Percentiles rank a stretch among this genome's conserved stretches.
phyloP scores from a whole-genome alignment of 257 asterid species.

The Paraleonurus japonicus region DNA sequence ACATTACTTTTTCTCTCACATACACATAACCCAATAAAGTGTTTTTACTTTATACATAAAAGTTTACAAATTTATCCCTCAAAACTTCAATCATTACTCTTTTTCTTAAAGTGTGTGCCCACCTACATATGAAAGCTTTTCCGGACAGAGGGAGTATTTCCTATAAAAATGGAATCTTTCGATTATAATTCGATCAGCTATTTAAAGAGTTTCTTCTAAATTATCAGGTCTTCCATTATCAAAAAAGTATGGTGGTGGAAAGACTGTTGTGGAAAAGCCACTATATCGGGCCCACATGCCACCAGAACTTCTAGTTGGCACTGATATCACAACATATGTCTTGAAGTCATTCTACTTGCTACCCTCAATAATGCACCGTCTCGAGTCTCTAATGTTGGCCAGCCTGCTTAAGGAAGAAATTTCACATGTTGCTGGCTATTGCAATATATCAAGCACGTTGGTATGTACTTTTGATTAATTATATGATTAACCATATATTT shows the following conservation, averaged over 20 bases:
- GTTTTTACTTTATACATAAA: too few species aligned
- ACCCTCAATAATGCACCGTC: constrained; percentile 89
- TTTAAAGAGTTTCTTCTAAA: constrained; percentile 19
- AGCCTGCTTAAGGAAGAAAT: constrained; percentile 82
- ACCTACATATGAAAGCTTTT: too few species aligned
- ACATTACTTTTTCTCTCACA: too few species aligned
- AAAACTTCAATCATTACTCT: too few species aligned
- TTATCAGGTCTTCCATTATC: constrained; percentile 35
- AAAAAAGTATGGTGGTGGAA: constrained; percentile 32
- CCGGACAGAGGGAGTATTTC: too few species aligned
- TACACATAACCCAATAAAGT: too few species aligned
- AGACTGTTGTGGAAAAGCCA: constrained; percentile 40
- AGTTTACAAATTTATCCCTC: too few species aligned
- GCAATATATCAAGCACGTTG: constrained; percentile 63
- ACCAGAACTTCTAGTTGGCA: constrained; percentile 76
- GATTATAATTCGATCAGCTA: background rate
- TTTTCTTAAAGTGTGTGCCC: too few species aligned
- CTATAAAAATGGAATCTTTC: background rate
- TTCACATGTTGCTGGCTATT: constrained; percentile 42
- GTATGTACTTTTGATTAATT: constrained; percentile 35
- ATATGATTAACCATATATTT: background rate
- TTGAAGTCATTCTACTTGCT: constrained; percentile 82
- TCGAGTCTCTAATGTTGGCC: constrained; percentile 89
- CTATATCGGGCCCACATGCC: constrained; percentile 71
- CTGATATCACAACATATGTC: constrained; percentile 52